Evolutionary conservation across 208 protist genomes (phyloP), one percentile per base, ranked within the genome.

Genomic region (Crithidia thermophila): DNA sequence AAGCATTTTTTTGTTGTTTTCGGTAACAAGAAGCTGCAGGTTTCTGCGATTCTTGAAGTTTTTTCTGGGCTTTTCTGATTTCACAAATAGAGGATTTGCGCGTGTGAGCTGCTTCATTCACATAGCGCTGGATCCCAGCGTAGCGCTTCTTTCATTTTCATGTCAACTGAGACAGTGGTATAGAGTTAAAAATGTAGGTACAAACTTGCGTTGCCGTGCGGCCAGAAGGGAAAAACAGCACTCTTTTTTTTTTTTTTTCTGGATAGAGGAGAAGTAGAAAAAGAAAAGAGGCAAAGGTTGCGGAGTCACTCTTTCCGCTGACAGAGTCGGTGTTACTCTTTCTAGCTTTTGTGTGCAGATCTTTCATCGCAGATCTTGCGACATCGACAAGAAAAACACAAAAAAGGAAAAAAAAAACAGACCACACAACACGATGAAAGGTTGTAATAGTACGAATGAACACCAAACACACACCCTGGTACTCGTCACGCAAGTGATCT

Each of bases 211-310:
- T n/a, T n/a, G n/a, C 25, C 5, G 28, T 8, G 52, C 11, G 18
- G 23, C 5, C 16, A 57, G 36, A 49, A 39, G 18, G n/a, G 52
- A 51, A 64, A 23, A 51, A 49, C 27, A 34, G 4, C 33, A 39
- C 18, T 23, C 57, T 33, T 62, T 57, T 46, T 47, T 47, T 51
- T 30, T 55, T 37, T 68, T 70, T 59, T 53, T 31, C 39, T 71
- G 0, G 18, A 13, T 46, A 14, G 16, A 40, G 28, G 47, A 33
- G 27, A 18, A 9, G 51, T 66, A 73, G 37, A 47, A 30, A 18
- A 67, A 37, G 21, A 57, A 20, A 42, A 61, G 31, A 53, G 31
- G 46, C 16, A 46, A 46, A 46, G 40, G 40, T 46, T 6, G 13
- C 16, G 16, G 20, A 6, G 13, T 46, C 16, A 21, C 40, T 46